Evolutionary conservation across 2,329 filamentous ascomycete genomes (phyloP), one percentile per base, ranked within the genome.

Genomic region (Fusarium coicis): DNA sequence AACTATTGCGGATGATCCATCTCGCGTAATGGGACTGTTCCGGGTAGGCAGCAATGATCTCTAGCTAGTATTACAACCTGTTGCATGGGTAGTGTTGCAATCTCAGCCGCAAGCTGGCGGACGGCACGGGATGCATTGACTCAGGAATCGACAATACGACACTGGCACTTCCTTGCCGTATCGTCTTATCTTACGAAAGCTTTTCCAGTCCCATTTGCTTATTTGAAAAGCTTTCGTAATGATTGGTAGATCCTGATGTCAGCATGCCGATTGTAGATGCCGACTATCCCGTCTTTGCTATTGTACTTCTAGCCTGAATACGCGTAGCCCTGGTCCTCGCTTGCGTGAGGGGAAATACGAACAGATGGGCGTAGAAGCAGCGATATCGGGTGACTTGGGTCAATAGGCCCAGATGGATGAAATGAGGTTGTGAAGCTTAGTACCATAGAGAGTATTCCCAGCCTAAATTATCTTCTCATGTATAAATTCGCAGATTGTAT

Each of bases 401-500:
- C 14, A 53, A 21, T n/a, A 53, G 14, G 19, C 34, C 18, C 21
- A 14, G 19, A 12, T 21, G 23, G 34, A n/a, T 28, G 34, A 11
- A 21, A 39, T 53, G 3, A 10, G 5, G 14, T 39, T n/a, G 10
- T 11, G 3, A 11, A 53, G 34, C 5, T 28, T 7, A 39, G 23
- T 39, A n/a, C 21, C 10, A 10, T 12, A 2, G 7, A n/a, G 10
- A 6, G 1, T 3, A 37, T 12, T n/a, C 14, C 23, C 23, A n/a
- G 14, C 14, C 34, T 28, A n/a, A 16, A 18, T 16, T 9, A 26
- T n/a, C 19, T 2, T 53, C 18, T n/a, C 9, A 2, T 30, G 15
- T 58, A 58, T 58, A 58, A 58, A 58, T 28, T 53, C 50, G 23
- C 14, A 21, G 10, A 11, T 7, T 39, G 34, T 28, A 53, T 53